These are phyloP conservation scores for Pharus latifolius DNA, from an alignment of 176 grass and related monocot genomes.

Conservation along the genomic window DNA sequence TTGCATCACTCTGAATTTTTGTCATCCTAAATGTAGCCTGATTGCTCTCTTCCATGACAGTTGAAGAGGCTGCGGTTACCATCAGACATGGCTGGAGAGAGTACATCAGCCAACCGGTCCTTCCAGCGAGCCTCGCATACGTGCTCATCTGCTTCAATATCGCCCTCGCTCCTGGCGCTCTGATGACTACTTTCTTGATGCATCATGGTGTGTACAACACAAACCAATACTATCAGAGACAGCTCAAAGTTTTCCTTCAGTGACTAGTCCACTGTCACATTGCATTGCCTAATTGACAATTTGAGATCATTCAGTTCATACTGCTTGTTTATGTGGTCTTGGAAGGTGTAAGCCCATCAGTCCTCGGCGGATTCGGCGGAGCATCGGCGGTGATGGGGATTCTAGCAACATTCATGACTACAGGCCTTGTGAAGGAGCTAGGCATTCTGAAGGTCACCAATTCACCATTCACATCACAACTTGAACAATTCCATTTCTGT, in stretches of 20 bases:
- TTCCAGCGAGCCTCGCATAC: constrained; percentile 60
- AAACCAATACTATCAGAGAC: not conserved
- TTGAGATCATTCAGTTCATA: not conserved
- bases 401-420: constrained; percentile 30
- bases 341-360: constrained; percentile 19
- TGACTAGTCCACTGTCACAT: too few relatives aligned
- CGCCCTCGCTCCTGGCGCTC: constrained; percentile 42
- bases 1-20: too few relatives aligned
- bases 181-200: constrained; percentile 63
- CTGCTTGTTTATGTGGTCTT: not conserved
- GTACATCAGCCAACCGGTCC: constrained; percentile 38
- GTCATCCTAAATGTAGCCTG: not conserved
- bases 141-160: constrained; percentile 62
- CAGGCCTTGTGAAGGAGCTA: constrained; percentile 33
- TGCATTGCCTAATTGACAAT: not conserved
- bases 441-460: constrained; percentile 33
- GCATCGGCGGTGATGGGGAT: constrained; percentile 45
- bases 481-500: not conserved
- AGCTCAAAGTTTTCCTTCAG: too few relatives aligned
- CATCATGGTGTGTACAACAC: constrained; percentile 11
- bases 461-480: too few relatives aligned
- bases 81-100: constrained; percentile 37
- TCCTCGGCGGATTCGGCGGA: constrained; percentile 34
- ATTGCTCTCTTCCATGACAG: not conserved
- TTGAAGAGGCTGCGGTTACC: not conserved